phyloP scores from a whole-genome alignment of 768 basidiomycete species.

The Chalciporus sphaerocephalus region DNA sequence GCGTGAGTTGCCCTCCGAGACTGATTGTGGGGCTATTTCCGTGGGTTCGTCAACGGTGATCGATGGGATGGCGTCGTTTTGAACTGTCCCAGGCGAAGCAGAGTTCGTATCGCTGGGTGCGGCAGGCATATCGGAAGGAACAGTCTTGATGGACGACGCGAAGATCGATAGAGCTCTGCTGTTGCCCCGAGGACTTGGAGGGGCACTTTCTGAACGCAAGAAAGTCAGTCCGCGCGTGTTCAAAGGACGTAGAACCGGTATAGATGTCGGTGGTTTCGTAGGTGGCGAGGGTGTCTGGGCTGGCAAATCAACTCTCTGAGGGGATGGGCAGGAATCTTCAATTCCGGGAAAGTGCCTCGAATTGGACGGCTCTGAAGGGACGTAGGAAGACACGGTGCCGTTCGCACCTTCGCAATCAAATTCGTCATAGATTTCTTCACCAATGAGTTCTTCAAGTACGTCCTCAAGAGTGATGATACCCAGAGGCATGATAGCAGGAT shows the following conservation, averaged over 20 bases:
- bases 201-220: constrained; percentile 54
- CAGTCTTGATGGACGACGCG: constrained; percentile 4
- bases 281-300: not conserved
- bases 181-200: constrained; percentile 45
- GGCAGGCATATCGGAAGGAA: not conserved
- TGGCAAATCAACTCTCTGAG: constrained; percentile 1
- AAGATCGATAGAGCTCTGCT: constrained; percentile 3
- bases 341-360: constrained; percentile 30
- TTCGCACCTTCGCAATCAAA: constrained; percentile 77
- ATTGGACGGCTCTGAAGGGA: constrained; percentile 30
- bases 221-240: constrained; percentile 48
- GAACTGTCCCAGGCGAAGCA: not conserved
- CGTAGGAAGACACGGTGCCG: constrained; percentile 45
- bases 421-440: constrained; percentile 91
- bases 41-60: constrained; percentile 1
- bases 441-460: constrained; percentile 89
- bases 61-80: not conserved
- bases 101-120: not conserved
- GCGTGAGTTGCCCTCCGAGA: constrained; percentile 1
- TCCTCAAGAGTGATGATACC: constrained; percentile 94
- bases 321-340: constrained; percentile 11
- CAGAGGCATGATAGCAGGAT: constrained; percentile 77
- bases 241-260: constrained; percentile 36
- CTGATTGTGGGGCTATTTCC: not conserved
- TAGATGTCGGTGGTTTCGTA: constrained; percentile 15